phyloP scores from a whole-genome alignment of 2,329 filamentous ascomycete species.

The Dryadomyces quercus-mongolicae region DNA sequence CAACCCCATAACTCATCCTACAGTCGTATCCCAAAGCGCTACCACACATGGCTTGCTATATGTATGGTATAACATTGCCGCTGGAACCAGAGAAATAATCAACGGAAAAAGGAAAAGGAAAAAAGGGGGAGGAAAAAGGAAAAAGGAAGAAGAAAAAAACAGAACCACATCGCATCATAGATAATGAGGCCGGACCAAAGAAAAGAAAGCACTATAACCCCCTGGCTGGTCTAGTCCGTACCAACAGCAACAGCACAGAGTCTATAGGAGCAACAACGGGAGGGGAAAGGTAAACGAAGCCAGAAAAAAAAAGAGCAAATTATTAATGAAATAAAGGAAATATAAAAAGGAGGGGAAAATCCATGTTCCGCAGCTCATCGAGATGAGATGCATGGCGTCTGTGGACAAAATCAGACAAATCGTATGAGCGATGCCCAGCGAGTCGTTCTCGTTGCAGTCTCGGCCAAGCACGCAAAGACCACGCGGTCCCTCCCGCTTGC shows the following conservation, averaged over 20 bases:
- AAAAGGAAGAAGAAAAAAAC: not conserved
- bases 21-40: not conserved
- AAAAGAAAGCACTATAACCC: not conserved
- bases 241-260: not conserved
- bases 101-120: not conserved
- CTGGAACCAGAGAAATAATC: not conserved
- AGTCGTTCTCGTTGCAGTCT: not conserved
- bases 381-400: too few relatives aligned
- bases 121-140: not conserved
- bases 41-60: not conserved
- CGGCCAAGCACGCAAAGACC: not conserved
- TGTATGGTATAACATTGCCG: not conserved
- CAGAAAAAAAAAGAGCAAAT: not conserved
- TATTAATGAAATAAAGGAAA: not conserved
- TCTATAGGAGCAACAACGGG: not conserved
- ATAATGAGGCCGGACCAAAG: not conserved
- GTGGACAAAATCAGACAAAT: not conserved
- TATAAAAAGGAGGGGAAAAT: not conserved
- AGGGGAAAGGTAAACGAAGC: not conserved
- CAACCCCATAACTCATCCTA: not conserved
- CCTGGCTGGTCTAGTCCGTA: too few relatives aligned
- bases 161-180: not conserved
- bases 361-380: too few relatives aligned
- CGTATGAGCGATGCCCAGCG: not conserved
- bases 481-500: not conserved